Conservation (phyloP, 208 protist species). For the Leishmania mexicana region DNA sequence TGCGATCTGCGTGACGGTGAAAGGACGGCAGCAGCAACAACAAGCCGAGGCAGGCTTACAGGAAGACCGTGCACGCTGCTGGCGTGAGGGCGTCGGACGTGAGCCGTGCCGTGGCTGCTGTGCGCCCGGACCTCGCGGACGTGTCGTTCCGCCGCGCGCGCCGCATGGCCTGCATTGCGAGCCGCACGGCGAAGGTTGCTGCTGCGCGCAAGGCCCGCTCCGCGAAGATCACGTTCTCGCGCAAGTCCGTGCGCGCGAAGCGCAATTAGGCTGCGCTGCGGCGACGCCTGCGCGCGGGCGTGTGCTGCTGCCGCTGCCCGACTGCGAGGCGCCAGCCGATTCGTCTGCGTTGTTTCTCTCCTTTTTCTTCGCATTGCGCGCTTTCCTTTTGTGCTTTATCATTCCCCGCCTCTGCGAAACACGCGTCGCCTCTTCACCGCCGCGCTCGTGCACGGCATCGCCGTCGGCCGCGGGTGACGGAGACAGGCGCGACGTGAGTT, state of each 20-base stretch:
- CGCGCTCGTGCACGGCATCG: conserved; percentile 59
- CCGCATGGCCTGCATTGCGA: conserved; percentile 63
- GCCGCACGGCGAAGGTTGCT: conserved; percentile 63
- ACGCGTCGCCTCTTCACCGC: too few relatives aligned
- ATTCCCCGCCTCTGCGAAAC: too few relatives aligned
- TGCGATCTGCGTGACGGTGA: conserved; percentile 74
- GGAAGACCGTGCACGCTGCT: conserved; percentile 65
- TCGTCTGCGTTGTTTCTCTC: conserved; percentile 12
- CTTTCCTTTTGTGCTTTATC: too few relatives aligned
- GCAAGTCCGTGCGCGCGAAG: conserved; percentile 78
- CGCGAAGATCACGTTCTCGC: conserved; percentile 68
- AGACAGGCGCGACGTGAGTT: conserved; percentile 66
- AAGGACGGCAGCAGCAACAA: conserved; percentile 71
- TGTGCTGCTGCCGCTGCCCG: background rate
- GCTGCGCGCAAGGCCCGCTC: conserved; percentile 85
- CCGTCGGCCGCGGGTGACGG: conserved; percentile 70
- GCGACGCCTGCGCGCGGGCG: background rate
- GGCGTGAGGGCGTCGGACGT: conserved; percentile 78
- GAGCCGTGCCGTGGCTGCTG: conserved; percentile 65
- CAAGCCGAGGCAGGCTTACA: conserved; percentile 83
- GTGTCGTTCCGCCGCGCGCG: conserved; percentile 81
- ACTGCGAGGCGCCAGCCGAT: background rate
- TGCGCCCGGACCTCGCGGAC: conserved; percentile 83
- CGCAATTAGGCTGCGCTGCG: conserved; percentile 38
- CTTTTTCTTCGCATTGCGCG: background rate